Evolutionary conservation across 2,329 filamentous ascomycete genomes (phyloP), one percentile per base, ranked within the genome.

Genomic region (Mycosphaerella sp.): DNA sequence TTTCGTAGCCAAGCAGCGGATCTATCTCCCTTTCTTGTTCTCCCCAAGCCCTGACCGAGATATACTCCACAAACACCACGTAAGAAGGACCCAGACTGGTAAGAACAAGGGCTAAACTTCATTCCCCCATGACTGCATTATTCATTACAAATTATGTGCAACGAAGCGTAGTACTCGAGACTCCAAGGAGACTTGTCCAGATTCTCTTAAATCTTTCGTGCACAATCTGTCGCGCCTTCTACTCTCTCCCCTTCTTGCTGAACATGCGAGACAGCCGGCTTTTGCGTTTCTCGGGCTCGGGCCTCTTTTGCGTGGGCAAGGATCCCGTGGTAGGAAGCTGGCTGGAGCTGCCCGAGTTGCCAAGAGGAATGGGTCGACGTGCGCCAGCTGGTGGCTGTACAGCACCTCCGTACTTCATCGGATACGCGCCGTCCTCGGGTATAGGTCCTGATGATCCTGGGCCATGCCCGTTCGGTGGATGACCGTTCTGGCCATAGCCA

Each of bases 251-350:
- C 42, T 72, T 74, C 70, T 77, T 89, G 76, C 86, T 93, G 69
- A 95, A 93, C 49, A 84, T 79, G 62, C 83, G 81, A 65, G 86
- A 82, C 63, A 97, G 84, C 89, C 90, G 95, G 67, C 89, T 93
- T 78, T 89, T 90, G 58, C 87, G 79, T 77, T 95, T 95, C 54
- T 89, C 85, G 28, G 64, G 60, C 47, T 65, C 63, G 16, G 61
- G 53, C 21, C 64, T 50, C 21, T 60, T 56, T 10, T 52, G 51
- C 1, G 59, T 51, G 25, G 65, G 65, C 25, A 66, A 55, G 54
- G 45, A 27, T 49, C 43, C 25, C 18, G 35, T 27, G 9, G 35
- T 36, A 30, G 51, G 43, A 34, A 49, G 34, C 18, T 36, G 30
- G 18, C 53, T 47, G 16, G 50, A 44, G 44, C 54, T 51, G 16